Conservation (phyloP, 2,329 filamentous ascomycete genomes). For the Fusarium mangiferae region DNA sequence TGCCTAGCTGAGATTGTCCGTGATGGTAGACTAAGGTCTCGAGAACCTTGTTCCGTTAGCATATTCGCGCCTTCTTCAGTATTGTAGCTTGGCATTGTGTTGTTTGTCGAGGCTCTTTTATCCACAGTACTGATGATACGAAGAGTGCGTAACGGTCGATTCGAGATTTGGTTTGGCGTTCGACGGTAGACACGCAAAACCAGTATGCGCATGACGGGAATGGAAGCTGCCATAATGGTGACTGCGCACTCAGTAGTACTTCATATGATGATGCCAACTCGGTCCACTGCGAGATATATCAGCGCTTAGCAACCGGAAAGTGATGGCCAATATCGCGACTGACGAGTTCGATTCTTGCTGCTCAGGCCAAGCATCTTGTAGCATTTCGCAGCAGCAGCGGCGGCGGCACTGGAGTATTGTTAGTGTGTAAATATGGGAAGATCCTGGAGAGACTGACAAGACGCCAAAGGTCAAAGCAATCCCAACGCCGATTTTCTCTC, state of each 20-base stretch:
- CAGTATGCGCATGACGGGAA: background rate
- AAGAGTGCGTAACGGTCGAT: background rate
- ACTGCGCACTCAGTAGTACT: background rate
- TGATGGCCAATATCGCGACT: rapidly evolving
- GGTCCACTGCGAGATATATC: background rate
- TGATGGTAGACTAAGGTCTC: rapidly evolving
- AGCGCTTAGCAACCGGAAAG: rapidly evolving
- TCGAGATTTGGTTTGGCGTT: rapidly evolving
- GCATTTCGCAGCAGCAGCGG: background rate
- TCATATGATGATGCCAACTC: slow-evolving; percentile 1
- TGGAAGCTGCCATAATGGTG: background rate
- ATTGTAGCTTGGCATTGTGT: background rate
- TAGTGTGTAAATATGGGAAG: rapidly evolving
- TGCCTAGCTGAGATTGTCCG: rapidly evolving
- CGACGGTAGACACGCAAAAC: background rate
- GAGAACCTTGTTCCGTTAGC: rapidly evolving
- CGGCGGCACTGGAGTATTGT: background rate
- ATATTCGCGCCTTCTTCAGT: background rate
- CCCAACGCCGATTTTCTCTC: background rate
- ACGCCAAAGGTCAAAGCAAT: slow-evolving; percentile 5
- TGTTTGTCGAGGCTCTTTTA: background rate
- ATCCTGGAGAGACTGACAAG: background rate
- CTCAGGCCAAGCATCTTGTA: background rate
- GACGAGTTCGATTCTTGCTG: background rate
- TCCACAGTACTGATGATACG: background rate